Evolutionary conservation across 2,329 filamentous ascomycete genomes (phyloP).

Genomic region (Mycosphaerella sp.): DNA sequence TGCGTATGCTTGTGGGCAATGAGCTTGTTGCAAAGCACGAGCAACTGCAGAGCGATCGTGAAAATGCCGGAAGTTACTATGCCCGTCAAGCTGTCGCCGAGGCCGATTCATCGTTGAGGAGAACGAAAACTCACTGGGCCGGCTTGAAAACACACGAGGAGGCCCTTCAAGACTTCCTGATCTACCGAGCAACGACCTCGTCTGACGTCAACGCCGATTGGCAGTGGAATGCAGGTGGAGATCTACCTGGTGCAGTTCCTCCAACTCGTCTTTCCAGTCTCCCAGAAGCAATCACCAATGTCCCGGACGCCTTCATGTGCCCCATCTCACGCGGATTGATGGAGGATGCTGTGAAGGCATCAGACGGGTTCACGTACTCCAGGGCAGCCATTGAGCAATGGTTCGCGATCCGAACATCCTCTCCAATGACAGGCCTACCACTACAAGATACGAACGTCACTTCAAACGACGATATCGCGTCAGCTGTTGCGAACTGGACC

Average conservation of each 20-base stretch:
- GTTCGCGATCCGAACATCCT: slow-evolving; percentile 29
- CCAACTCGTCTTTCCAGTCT: slow-evolving; percentile 18
- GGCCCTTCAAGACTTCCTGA: slow-evolving; percentile 25
- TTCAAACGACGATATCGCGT: slow-evolving; percentile 21
- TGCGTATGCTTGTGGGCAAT: slow-evolving; percentile 14
- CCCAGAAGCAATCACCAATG: slow-evolving; percentile 10
- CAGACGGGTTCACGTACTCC: slow-evolving; percentile 33
- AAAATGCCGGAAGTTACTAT: background rate
- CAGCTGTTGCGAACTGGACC: slow-evolving; percentile 26
- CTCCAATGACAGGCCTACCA: slow-evolving; percentile 31
- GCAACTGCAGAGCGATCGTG: slow-evolving; percentile 7
- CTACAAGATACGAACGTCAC: slow-evolving; percentile 22
- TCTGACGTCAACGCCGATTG: slow-evolving; percentile 17
- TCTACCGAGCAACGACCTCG: slow-evolving; percentile 22
- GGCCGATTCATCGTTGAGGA: slow-evolving; percentile 3
- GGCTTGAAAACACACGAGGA: slow-evolving; percentile 22
- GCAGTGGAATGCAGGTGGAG: slow-evolving; percentile 27
- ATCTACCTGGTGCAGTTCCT: slow-evolving; percentile 15
- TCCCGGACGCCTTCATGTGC: slow-evolving; percentile 28
- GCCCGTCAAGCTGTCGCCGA: background rate
- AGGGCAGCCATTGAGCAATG: slow-evolving; percentile 33
- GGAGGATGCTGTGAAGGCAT: slow-evolving; percentile 33
- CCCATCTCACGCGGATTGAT: slow-evolving; percentile 33
- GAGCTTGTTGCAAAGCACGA: slow-evolving; percentile 14
- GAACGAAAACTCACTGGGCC: slow-evolving; percentile 14